phyloP scores from a whole-genome alignment of 305 asterid species.

The Ilex paraguariensis region DNA sequence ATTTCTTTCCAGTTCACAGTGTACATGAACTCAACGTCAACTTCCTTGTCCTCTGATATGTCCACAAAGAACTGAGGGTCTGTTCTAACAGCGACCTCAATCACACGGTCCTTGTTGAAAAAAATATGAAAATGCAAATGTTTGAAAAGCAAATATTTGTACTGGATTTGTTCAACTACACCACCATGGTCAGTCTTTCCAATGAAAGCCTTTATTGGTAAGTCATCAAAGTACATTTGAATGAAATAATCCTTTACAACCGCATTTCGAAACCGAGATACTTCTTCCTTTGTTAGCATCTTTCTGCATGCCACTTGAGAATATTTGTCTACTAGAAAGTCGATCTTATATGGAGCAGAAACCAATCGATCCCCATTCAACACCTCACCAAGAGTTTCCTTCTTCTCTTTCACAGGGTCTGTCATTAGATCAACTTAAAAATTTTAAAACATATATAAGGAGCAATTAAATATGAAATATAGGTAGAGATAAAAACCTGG shows the following conservation, averaged over 20 bases:
- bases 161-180: not conserved
- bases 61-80: constrained; percentile 15
- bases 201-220: constrained; percentile 36
- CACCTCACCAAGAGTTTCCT: constrained; percentile 30
- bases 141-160: constrained; percentile 24
- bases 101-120: constrained; percentile 29
- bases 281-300: constrained; percentile 26
- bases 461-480: not conserved
- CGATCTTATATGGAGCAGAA: constrained; percentile 28
- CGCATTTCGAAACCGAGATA: constrained; percentile 24
- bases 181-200: constrained; percentile 30
- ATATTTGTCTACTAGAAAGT: constrained; percentile 28
- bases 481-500: constrained; percentile 14
- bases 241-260: constrained; percentile 35
- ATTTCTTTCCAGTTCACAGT: constrained; percentile 24
- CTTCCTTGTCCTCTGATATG: constrained; percentile 17
- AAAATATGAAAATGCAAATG: constrained; percentile 28
- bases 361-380: constrained; percentile 30
- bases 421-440: constrained; percentile 1
- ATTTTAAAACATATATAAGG: not conserved
- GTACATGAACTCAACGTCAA: constrained; percentile 23
- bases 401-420: constrained; percentile 28
- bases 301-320: constrained; percentile 23
- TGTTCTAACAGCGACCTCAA: constrained; percentile 28
- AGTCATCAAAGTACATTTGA: constrained; percentile 36